A percentile compares a stretch with the other conserved stretches of the same genome.
Evolutionary conservation across 1,284 basidiomycete genomes (phyloP).

Genomic region (Leucoagaricus sp.): DNA sequence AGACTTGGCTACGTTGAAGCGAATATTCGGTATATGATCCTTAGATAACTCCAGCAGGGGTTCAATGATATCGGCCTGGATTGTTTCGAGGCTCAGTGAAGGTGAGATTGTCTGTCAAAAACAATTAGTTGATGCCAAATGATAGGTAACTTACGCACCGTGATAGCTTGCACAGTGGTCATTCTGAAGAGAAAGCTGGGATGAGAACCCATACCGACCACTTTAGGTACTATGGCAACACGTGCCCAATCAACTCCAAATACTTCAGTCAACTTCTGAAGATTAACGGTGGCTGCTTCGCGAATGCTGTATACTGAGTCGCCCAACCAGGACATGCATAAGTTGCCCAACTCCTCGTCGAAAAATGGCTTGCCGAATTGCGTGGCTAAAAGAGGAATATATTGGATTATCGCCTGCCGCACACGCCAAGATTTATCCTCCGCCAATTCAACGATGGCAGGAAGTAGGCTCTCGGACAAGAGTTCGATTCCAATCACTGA

Average conservation of each 20-base stretch:
- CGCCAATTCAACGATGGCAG: constrained; percentile 96
- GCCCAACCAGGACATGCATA: constrained; percentile 99
- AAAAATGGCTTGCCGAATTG: constrained; percentile 98
- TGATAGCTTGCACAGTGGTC: constrained; percentile 99
- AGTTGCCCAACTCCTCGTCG: constrained; percentile 93
- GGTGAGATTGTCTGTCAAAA: constrained; percentile 85
- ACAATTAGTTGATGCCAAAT: constrained; percentile 14
- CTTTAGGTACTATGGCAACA: constrained; percentile 94
- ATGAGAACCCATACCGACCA: constrained; percentile 96
- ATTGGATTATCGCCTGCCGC: constrained; percentile 99
- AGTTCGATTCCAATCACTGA: constrained; percentile 97
- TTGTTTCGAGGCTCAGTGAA: constrained; percentile 85
- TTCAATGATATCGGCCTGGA: constrained; percentile 85
- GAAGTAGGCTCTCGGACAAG: constrained; percentile 93
- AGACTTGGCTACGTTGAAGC: constrained; percentile 98
- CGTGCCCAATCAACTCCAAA: constrained; percentile 99
- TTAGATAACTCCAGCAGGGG: constrained; percentile 83
- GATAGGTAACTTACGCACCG: constrained; percentile 55
- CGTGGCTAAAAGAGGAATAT: constrained; percentile 93
- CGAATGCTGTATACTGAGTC: constrained; percentile 99
- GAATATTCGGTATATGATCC: constrained; percentile 98
- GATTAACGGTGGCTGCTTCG: constrained; percentile 95
- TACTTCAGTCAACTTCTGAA: constrained; percentile 97
- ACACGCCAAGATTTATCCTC: constrained; percentile 99
- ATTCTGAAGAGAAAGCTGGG: constrained; percentile 98